phyloP scores from a whole-genome alignment of 2,329 filamentous ascomycete genomes.

The Hansfordia pulvinata region DNA sequence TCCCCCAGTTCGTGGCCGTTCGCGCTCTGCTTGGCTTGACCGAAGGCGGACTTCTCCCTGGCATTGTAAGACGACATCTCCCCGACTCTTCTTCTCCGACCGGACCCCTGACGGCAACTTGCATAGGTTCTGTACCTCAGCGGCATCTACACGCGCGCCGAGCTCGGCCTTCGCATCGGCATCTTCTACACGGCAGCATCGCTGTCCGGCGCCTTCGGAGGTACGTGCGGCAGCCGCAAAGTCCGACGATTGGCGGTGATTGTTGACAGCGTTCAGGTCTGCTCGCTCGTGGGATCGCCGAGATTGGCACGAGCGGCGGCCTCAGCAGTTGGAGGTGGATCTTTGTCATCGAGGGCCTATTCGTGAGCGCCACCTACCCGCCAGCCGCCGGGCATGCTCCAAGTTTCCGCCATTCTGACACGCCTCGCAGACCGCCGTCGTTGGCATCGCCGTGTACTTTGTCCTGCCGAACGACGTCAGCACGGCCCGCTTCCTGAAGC shows the following conservation, averaged over 20 bases:
- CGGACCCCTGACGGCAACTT: background rate
- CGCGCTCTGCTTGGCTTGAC: constrained; percentile 47
- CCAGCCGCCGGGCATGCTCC: background rate
- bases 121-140: constrained; percentile 48
- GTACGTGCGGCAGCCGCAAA: no score
- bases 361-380: constrained; percentile 19
- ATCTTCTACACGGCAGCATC: constrained; percentile 57
- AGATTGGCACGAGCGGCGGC: constrained; percentile 40
- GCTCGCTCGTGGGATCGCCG: constrained; percentile 44
- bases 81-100: background rate
- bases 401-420: constrained; percentile 1
- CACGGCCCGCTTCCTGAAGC: constrained; percentile 37
- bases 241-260: background rate
- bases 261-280: constrained; percentile 23
- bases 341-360: constrained; percentile 44
- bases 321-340: constrained; percentile 49
- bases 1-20: constrained; percentile 44
- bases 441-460: constrained; percentile 36
- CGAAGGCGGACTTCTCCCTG: constrained; percentile 52
- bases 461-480: constrained; percentile 41
- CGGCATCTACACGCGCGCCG: constrained; percentile 42
- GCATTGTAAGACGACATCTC: constrained; percentile 33
- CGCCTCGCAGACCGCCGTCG: constrained; percentile 32
- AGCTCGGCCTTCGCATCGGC: constrained; percentile 49
- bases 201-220: constrained; percentile 50